Evolutionary conservation across 495 filamentous ascomycete genomes (phyloP).

Genomic region (Arthonia radiata): DNA sequence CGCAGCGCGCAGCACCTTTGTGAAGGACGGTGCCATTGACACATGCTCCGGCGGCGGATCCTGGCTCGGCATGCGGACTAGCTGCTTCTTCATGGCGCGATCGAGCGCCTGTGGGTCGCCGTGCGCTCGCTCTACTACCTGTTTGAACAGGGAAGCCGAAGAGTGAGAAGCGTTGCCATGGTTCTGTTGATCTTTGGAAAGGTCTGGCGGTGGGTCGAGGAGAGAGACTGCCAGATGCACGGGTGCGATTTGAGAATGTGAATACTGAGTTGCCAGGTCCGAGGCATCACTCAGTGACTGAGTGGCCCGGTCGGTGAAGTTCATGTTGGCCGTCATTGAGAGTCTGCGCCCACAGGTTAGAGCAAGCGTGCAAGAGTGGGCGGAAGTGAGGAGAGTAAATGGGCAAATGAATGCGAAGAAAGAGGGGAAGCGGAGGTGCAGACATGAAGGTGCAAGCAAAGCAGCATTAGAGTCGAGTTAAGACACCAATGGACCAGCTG

Average conservation of each 20-base stretch:
- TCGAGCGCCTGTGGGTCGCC: constrained; percentile 78
- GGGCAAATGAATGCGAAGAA: no score
- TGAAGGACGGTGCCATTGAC: constrained; percentile 53
- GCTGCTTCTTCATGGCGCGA: constrained; percentile 63
- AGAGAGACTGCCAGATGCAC: constrained; percentile 74
- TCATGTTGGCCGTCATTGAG: constrained; percentile 32
- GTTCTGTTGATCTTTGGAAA: constrained; percentile 45
- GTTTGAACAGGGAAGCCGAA: constrained; percentile 56
- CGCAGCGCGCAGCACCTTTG: constrained; percentile 56
- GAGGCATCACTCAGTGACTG: constrained; percentile 71
- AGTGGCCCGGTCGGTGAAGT: constrained; percentile 80
- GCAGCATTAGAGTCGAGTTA: no score
- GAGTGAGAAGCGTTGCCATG: constrained; percentile 32
- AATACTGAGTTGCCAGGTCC: constrained; percentile 59
- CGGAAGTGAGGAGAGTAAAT: no score
- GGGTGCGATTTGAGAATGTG: constrained; percentile 70
- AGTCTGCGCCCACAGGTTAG: no score
- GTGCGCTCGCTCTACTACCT: constrained; percentile 81
- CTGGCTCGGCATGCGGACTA: constrained; percentile 80
- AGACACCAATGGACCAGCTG: no score
- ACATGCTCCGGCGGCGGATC: constrained; percentile 79
- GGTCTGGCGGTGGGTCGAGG: constrained; percentile 58
- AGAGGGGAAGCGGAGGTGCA: no score
- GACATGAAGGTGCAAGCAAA: no score
- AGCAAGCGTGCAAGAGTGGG: no score